These are phyloP conservation scores for Vigna unguiculata DNA, from an alignment of 306 rosid genomes.

Conservation along the genomic window DNA sequence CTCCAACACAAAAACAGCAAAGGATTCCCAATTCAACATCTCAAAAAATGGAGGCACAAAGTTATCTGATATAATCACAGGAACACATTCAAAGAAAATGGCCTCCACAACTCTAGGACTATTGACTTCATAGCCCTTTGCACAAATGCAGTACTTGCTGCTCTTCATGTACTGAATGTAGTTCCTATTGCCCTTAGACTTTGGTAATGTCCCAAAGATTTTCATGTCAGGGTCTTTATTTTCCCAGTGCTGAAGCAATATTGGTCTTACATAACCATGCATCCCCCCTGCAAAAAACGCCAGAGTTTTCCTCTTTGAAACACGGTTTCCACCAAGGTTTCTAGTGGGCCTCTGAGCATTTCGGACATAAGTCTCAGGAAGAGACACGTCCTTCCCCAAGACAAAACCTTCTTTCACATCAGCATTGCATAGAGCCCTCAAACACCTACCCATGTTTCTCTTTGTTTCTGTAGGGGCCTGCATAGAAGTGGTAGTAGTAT, in stretches of 20 bases:
- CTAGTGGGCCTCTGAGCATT: slow-evolving; percentile 55
- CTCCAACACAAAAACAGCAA: slow-evolving; percentile 83
- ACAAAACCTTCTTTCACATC: slow-evolving; percentile 83
- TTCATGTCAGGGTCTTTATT: slow-evolving; percentile 93
- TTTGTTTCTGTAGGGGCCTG: slow-evolving; percentile 90
- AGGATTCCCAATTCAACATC: slow-evolving; percentile 86
- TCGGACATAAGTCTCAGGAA: slow-evolving; percentile 77
- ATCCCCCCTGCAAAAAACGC: slow-evolving; percentile 87
- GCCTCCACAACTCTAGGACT: slow-evolving; percentile 98
- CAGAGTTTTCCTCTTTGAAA: slow-evolving; percentile 64
- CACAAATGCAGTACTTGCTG: slow-evolving; percentile 94
- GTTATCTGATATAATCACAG: slow-evolving; percentile 87
- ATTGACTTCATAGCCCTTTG: slow-evolving; percentile 91
- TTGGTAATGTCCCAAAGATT: slow-evolving; percentile 67
- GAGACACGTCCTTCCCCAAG: slow-evolving; percentile 86
- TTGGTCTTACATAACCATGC: slow-evolving; percentile 86
- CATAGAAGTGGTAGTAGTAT: not conserved
- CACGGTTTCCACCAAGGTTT: slow-evolving; percentile 68
- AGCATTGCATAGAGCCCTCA: slow-evolving; percentile 88
- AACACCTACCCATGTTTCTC: slow-evolving; percentile 62
- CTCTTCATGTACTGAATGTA: slow-evolving; percentile 80
- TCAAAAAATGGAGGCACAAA: slow-evolving; percentile 91
- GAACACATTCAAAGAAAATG: slow-evolving; percentile 83
- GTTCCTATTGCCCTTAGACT: slow-evolving; percentile 59
- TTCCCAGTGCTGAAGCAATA: slow-evolving; percentile 83